A percentile compares a stretch with the other conserved stretches of the same genome.
Evolutionary conservation across 1,139 yeast genomes (phyloP).

Genomic region (Taiozyma sp.): DNA sequence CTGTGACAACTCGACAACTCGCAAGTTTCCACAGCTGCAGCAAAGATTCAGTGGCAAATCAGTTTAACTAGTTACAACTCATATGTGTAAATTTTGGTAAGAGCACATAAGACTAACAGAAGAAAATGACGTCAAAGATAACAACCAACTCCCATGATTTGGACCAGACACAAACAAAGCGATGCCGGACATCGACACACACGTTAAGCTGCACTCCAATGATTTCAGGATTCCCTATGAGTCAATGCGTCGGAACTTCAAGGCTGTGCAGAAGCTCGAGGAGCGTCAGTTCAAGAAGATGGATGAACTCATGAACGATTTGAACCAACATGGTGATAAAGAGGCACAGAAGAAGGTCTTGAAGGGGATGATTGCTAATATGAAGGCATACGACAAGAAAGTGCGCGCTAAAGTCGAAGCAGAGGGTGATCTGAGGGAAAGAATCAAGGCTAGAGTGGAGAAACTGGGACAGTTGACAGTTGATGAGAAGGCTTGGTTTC

Average conservation of each 20-base stretch:
- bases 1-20: no score
- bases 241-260: conserved; percentile 53
- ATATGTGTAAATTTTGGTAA: background rate
- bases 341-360: conserved; percentile 23
- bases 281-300: conserved; percentile 50
- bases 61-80: no score
- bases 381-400: no score
- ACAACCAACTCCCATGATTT: background rate
- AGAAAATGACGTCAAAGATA: background rate
- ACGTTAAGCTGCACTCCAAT: background rate
- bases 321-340: conserved; percentile 30
- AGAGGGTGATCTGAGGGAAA: conserved; percentile 47
- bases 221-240: conserved; percentile 57
- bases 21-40: no score
- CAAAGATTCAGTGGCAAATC: no score
- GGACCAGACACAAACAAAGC: background rate
- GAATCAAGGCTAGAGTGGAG: conserved; percentile 42
- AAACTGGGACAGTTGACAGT: conserved; percentile 32
- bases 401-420: conserved; percentile 31
- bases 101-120: background rate
- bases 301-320: no score
- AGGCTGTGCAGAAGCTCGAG: conserved; percentile 48
- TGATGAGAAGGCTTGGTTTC: conserved; percentile 43
- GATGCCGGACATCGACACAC: background rate
- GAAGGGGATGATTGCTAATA: conserved; percentile 33